phyloP scores from a whole-genome alignment of 192 early-diverging fungal species.

The Chytriomyces sp. region DNA sequence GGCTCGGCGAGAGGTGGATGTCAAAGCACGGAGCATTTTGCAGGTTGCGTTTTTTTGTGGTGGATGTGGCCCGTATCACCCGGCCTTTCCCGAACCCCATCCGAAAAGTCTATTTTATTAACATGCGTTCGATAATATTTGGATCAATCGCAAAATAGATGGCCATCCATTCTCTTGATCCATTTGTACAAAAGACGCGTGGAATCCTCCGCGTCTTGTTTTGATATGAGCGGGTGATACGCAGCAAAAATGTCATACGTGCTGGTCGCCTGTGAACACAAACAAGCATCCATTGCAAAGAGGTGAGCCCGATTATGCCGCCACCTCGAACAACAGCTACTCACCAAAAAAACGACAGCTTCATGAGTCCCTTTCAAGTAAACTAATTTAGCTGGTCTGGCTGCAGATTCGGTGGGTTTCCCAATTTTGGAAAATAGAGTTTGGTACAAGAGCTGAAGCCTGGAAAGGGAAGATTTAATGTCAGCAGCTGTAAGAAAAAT shows the following conservation, averaged over 20 bases:
- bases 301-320: not conserved
- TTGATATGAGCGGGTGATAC: conserved; percentile 46
- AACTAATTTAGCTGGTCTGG: conserved; percentile 23
- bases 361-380: conserved; percentile 10
- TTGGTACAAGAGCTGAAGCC: conserved; percentile 9
- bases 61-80: no score
- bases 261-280: conserved; percentile 27
- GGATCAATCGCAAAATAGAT: conserved; percentile 23
- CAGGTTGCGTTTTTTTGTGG: not conserved
- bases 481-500: conserved; percentile 28
- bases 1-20: conserved; percentile 1
- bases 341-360: conserved; percentile 9
- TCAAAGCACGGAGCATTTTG: not conserved
- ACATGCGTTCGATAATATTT: no score
- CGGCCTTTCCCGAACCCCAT: no score
- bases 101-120: no score
- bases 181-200: conserved; percentile 65
- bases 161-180: conserved; percentile 48
- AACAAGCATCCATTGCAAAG: not conserved
- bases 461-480: not conserved
- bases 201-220: conserved; percentile 59
- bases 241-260: conserved; percentile 43
- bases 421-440: conserved; percentile 5
- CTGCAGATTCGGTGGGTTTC: not conserved
- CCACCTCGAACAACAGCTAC: not conserved